Evolutionary conservation across 345 rosid species (phyloP).

Genomic region (Clarkia xantiana): DNA sequence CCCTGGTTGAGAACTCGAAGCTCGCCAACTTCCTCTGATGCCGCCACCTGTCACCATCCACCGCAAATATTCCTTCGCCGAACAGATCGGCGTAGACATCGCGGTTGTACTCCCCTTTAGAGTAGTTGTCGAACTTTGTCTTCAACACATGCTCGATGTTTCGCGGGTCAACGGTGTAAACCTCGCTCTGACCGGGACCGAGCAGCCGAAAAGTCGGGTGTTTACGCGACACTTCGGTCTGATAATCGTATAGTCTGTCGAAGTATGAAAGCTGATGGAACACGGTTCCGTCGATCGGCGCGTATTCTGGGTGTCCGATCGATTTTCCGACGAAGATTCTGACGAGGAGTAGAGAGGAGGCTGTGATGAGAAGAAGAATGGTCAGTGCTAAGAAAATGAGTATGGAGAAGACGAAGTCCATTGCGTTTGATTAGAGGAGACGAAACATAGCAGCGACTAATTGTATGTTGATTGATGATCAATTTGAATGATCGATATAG

Average conservation of each 20-base stretch:
- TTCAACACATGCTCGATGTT: slow-evolving; percentile 56
- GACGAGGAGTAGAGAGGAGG: slow-evolving; percentile 12
- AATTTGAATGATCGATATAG: no score
- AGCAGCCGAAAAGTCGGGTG: slow-evolving; percentile 46
- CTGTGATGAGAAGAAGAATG: slow-evolving; percentile 10
- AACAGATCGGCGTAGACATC: slow-evolving; percentile 28
- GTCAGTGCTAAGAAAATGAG: slow-evolving; percentile 10
- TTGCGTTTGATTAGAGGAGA: neutral
- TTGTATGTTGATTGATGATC: no score
- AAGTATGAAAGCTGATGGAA: slow-evolving; percentile 29
- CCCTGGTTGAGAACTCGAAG: slow-evolving; percentile 56
- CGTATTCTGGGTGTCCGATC: slow-evolving; percentile 20
- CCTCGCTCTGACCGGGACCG: slow-evolving; percentile 20
- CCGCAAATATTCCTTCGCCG: slow-evolving; percentile 71
- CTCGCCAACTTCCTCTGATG: slow-evolving; percentile 76
- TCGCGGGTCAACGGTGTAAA: slow-evolving; percentile 40
- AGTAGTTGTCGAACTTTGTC: slow-evolving; percentile 34
- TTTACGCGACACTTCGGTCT: slow-evolving; percentile 25
- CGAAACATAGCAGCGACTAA: no score
- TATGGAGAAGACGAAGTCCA: slow-evolving; percentile 17
- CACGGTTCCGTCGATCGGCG: slow-evolving; percentile 46
- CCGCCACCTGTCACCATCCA: slow-evolving; percentile 70
- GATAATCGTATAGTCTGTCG: slow-evolving; percentile 40
- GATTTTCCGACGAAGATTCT: slow-evolving; percentile 38
- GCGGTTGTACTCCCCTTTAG: slow-evolving; percentile 25